Evolutionary conservation across 139 green algal species (phyloP).

Genomic region (Coelastrella sp.): DNA sequence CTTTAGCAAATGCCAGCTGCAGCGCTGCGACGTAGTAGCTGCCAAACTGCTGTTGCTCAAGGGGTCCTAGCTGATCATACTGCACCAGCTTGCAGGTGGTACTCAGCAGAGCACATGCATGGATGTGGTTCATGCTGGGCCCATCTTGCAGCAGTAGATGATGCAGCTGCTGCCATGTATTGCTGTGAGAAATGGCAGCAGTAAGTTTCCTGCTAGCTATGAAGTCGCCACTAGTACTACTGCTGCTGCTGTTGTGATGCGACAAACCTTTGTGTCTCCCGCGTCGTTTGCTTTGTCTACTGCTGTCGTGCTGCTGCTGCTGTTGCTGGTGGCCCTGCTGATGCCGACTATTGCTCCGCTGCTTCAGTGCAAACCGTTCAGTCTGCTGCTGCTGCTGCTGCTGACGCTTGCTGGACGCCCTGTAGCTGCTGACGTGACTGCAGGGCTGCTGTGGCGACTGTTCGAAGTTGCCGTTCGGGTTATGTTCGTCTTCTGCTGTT

Average conservation of each 20-base stretch:
- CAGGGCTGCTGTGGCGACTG: background rate
- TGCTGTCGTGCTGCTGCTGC: background rate
- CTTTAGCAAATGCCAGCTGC: background rate
- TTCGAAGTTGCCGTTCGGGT: background rate
- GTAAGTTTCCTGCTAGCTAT: conserved; percentile 15
- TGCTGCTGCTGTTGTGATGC: conserved; percentile 7
- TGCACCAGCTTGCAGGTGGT: conserved; percentile 5
- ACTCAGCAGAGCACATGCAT: conserved; percentile 26
- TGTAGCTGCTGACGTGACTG: background rate
- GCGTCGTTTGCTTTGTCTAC: background rate
- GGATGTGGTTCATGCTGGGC: conserved; percentile 31
- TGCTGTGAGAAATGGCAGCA: conserved; percentile 10
- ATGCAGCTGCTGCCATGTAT: conserved; percentile 31
- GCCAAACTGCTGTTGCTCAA: conserved; percentile 17
- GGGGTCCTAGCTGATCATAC: background rate
- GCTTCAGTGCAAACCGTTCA: background rate
- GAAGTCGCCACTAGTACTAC: background rate
- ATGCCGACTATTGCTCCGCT: conserved; percentile 1
- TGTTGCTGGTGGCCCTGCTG: background rate
- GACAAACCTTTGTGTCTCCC: background rate
- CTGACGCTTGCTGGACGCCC: background rate
- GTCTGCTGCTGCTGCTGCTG: background rate
- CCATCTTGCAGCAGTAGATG: conserved; percentile 16
- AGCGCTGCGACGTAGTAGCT: conserved; percentile 7
- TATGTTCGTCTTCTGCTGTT: background rate